A percentile compares a stretch with the other conserved stretches of the same genome.
These are phyloP conservation scores for Microbotryum silenes-acaulis DNA, from an alignment of 1,284 basidiomycete species.

Conservation along the genomic window DNA sequence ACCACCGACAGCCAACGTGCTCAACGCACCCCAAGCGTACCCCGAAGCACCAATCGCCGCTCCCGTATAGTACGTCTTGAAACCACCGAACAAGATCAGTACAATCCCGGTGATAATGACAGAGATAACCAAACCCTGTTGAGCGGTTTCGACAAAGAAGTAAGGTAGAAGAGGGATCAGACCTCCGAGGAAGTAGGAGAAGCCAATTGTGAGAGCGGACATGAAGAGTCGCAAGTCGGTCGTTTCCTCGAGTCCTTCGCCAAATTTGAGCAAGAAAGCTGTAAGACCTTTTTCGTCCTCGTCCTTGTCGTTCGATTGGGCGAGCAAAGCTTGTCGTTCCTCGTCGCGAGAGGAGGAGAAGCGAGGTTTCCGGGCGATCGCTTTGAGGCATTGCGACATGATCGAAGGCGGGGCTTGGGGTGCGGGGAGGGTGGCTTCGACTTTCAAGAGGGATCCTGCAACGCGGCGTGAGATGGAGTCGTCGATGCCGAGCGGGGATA, in stretches of 20 bases:
- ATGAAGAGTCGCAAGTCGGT: constrained; percentile 61
- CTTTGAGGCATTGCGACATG: constrained; percentile 24
- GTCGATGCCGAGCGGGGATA: constrained; percentile 81
- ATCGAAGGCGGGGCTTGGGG: constrained; percentile 24
- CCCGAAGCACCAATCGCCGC: constrained; percentile 52
- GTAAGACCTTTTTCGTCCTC: constrained; percentile 70
- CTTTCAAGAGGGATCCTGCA: constrained; percentile 56
- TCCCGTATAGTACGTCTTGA: constrained; percentile 84
- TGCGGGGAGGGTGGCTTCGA: constrained; percentile 29
- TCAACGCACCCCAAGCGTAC: constrained; percentile 72
- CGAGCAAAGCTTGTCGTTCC: constrained; percentile 17
- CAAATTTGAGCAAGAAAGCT: constrained; percentile 85
- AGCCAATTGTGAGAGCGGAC: constrained; percentile 86
- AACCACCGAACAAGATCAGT: constrained; percentile 75
- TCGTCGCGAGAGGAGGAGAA: constrained; percentile 15
- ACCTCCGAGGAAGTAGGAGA: constrained; percentile 39
- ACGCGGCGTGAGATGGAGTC: constrained; percentile 70
- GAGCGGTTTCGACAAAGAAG: constrained; percentile 61
- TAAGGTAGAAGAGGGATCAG: constrained; percentile 69
- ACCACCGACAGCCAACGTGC: constrained; percentile 79
- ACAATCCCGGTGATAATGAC: constrained; percentile 46
- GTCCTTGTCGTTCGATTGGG: constrained; percentile 36
- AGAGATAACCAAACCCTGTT: constrained; percentile 54
- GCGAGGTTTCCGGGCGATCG: constrained; percentile 30
- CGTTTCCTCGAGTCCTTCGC: constrained; percentile 81